Evolutionary conservation across 108 stramenopile species (phyloP), one percentile per base, ranked within the genome.

Genomic region (Skeletonema tropicum): DNA sequence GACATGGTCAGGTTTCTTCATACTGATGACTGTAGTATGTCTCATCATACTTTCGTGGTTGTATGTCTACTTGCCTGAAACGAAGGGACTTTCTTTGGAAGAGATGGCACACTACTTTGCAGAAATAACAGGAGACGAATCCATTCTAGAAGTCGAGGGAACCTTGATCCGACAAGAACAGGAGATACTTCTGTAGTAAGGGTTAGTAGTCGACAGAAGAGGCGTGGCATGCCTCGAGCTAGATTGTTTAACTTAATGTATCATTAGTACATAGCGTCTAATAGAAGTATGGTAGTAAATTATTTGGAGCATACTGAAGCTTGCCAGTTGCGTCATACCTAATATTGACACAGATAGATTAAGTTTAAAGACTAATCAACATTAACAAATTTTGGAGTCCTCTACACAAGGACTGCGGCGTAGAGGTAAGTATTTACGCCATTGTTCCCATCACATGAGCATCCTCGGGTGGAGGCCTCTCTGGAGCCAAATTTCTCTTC

Each of bases 91-190:
- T 10, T 71, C 91, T 9, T 71, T 96, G 80, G 95, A 96, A 64
- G 90, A 92, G n/a, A 96, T 96, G 95, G 79, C 92, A 9, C 49
- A 89, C 6, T 92, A 91, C 74, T 94, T 96, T 85, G 95, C 91
- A 17, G 92, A 92, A 63, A 86, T 96, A 35, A 91, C 91, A 5
- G 90, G 87, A 13, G 94, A 95, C 62, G 48, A 59, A 26, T 70
- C 71, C 5, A 73, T 94, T 52, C 73, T 94, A 14, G 94, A 95
- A 49, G 89, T 88, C 6, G 91, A 92, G 64, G 80, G 66, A 66
- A 35, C 57, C 6, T 45, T 82, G 58, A 32, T 72, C 52, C 66
- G 74, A 17, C 38, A 9, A 6, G 42, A 45, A 3, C 15, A 45
- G 42, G 39, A 41, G 12, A 13, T 41, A 41, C 39, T 41, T 41